A percentile compares a stretch with the other conserved stretches of the same genome.
phyloP scores from a whole-genome alignment of 2,329 filamentous ascomycete species.

The Diplodia scrobiculata region DNA sequence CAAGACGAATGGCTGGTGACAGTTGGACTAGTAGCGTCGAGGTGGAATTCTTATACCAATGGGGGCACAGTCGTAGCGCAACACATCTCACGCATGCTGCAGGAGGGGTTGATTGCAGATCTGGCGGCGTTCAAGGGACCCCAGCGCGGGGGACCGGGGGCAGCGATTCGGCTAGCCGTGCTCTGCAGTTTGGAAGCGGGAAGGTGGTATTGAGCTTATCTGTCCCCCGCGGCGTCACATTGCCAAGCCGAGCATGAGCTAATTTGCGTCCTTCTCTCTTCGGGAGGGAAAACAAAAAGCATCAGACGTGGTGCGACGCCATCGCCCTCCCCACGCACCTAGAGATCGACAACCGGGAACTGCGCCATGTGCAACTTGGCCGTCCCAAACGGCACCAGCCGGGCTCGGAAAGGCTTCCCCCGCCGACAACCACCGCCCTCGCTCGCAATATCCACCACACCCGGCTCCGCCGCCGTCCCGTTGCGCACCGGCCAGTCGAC shows the following conservation, averaged over 20 bases:
- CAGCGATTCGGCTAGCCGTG: not conserved
- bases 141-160: not conserved
- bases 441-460: not conserved
- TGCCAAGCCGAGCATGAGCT: not conserved
- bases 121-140: not conserved
- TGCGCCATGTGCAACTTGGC: constrained; percentile 15
- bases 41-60: not conserved
- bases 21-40: not conserved
- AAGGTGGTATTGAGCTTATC: constrained; percentile 23
- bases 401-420: not conserved
- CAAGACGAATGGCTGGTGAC: not conserved
- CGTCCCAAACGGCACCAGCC: not conserved
- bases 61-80: no score
- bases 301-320: not conserved
- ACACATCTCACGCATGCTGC: not conserved
- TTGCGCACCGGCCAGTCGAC: constrained; percentile 9
- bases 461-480: constrained; percentile 5
- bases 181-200: not conserved
- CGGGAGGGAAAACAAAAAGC: no score
- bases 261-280: not conserved
- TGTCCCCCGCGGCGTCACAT: not conserved
- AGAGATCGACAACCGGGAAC: not conserved
- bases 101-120: not conserved
- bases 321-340: no score
- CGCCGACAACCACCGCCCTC: not conserved